These are phyloP conservation scores for Theobroma cacao DNA, from an alignment of 345 rosid genomes.

Conservation along the genomic window DNA sequence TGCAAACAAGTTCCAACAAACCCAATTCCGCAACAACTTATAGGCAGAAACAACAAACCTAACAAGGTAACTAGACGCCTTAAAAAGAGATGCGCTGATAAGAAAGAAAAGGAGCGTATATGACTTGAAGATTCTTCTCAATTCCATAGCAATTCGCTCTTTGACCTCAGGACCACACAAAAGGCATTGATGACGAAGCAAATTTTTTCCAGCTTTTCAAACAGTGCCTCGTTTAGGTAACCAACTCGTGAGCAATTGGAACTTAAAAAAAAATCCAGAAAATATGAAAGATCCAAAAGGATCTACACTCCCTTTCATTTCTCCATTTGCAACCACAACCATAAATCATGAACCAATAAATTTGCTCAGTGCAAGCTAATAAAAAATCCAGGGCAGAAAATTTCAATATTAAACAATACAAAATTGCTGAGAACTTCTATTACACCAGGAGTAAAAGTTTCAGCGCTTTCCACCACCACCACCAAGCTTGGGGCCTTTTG, in stretches of 20 bases:
- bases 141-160: background rate
- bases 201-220: background rate
- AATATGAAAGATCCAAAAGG: background rate
- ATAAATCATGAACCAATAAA: background rate
- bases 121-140: too few relatives aligned
- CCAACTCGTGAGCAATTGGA: background rate
- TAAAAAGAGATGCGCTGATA: too few relatives aligned
- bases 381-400: background rate
- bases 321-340: background rate
- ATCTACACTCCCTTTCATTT: background rate
- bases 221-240: background rate
- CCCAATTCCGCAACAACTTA: background rate
- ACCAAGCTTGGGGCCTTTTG: constrained; percentile 57
- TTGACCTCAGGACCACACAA: background rate
- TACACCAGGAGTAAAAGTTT: constrained; percentile 3
- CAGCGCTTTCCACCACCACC: constrained; percentile 79
- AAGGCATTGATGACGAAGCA: background rate
- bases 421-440: background rate
- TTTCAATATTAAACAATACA: background rate
- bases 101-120: too few relatives aligned
- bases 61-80: background rate
- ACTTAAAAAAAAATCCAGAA: background rate
- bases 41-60: background rate
- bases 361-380: background rate
- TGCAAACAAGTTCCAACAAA: background rate